Percentiles rank a stretch among this genome's conserved stretches.
Conservation (phyloP, 495 filamentous ascomycete genomes). For the Talaromyces wortmannii region DNA sequence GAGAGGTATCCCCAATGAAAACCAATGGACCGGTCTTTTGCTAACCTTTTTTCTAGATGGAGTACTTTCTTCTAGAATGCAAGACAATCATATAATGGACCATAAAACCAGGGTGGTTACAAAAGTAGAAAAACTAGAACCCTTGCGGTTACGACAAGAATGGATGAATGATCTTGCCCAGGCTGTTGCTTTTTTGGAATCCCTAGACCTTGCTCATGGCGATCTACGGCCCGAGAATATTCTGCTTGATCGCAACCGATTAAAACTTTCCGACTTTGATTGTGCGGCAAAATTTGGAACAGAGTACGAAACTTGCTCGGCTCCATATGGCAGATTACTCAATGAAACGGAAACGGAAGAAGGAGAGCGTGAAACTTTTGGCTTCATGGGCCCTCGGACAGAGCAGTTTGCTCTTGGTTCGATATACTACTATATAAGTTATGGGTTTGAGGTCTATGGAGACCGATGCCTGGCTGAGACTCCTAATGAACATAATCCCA, state of each 20-base stretch:
- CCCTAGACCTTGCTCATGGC: slow-evolving; percentile 27
- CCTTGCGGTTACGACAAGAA: slow-evolving; percentile 19
- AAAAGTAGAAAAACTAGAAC: slow-evolving; percentile 22
- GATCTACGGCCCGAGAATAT: slow-evolving; percentile 27
- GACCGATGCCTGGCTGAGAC: slow-evolving; percentile 24
- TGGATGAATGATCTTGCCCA: slow-evolving; percentile 35
- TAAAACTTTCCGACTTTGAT: slow-evolving; percentile 26
- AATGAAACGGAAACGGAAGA: slow-evolving; percentile 15
- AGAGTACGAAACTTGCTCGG: slow-evolving; percentile 17
- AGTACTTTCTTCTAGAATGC: slow-evolving; percentile 17
- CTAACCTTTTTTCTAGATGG: slow-evolving; percentile 8
- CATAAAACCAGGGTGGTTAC: slow-evolving; percentile 17
- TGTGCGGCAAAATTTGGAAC: slow-evolving; percentile 19
- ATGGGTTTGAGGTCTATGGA: slow-evolving; percentile 29
- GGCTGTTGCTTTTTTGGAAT: slow-evolving; percentile 30
- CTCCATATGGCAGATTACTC: slow-evolving; percentile 21
- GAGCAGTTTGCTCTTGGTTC: slow-evolving; percentile 32
- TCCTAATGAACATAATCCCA: slow-evolving; percentile 26
- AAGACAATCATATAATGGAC: slow-evolving; percentile 17
- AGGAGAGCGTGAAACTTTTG: slow-evolving; percentile 17
- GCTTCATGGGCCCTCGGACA: slow-evolving; percentile 23
- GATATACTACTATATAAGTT: slow-evolving; percentile 29
- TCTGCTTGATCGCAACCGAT: slow-evolving; percentile 16
- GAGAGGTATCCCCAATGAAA: slow-evolving; percentile 13
- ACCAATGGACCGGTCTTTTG: not conserved